A percentile compares a stretch with the other conserved stretches of the same genome.
Conservation (phyloP, 352 stramenopile species). For the Pythium brachiatum region DNA sequence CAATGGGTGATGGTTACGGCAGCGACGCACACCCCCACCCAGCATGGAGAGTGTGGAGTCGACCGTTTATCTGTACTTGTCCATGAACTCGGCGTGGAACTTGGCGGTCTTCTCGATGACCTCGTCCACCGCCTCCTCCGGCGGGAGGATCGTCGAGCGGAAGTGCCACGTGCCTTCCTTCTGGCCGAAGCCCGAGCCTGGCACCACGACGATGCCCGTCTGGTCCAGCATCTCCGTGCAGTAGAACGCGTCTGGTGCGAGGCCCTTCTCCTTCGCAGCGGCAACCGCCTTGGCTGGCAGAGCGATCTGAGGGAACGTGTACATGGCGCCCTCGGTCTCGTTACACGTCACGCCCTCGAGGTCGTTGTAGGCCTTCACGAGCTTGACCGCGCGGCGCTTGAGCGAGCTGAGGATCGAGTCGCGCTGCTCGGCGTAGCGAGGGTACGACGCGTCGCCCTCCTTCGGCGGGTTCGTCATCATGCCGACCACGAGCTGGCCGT, state of each 20-base stretch:
- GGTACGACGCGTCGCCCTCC: conserved; percentile 86
- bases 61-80: conserved; percentile 88
- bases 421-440: conserved; percentile 90
- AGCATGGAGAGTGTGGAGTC: background rate
- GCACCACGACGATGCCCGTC: conserved; percentile 98
- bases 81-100: conserved; percentile 97
- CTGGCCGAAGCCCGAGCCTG: conserved; percentile 97
- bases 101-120: conserved; percentile 93
- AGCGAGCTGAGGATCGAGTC: conserved; percentile 92
- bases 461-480: conserved; percentile 97
- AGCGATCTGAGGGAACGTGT: conserved; percentile 96
- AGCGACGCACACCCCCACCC: background rate
- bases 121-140: conserved; percentile 93
- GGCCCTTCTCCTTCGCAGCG: conserved; percentile 62
- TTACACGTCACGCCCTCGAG: conserved; percentile 97
- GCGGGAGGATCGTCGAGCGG: conserved; percentile 98
- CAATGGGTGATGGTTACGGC: background rate
- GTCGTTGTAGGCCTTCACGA: conserved; percentile 93
- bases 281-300: conserved; percentile 88
- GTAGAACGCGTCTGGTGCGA: conserved; percentile 96
- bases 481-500: conserved; percentile 96
- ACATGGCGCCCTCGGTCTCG: conserved; percentile 97
- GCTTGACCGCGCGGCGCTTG: conserved; percentile 91
- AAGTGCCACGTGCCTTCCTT: conserved; percentile 96
- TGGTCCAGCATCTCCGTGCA: conserved; percentile 94